phyloP scores from a whole-genome alignment of 371 early-diverging fungal species.

The Circinella umbellata region DNA sequence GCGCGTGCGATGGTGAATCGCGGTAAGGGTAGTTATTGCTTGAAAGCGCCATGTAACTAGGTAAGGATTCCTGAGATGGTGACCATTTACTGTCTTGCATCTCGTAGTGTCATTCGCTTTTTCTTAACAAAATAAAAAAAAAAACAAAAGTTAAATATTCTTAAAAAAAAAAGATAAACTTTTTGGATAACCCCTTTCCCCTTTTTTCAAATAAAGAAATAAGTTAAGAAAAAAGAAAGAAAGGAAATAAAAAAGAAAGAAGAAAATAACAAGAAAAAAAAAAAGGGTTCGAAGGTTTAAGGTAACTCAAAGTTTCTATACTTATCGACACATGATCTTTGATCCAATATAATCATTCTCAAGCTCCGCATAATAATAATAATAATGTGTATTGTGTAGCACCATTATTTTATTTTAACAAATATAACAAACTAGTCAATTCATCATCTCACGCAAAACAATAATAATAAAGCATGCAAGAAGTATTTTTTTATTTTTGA shows the following conservation, averaged over 20 bases:
- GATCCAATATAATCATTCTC: constrained; percentile 1
- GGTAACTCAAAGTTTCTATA: constrained; percentile 9
- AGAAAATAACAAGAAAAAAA: not conserved
- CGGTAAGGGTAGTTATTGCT: constrained; percentile 20
- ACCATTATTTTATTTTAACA: too few relatives aligned
- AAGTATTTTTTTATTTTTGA: too few relatives aligned
- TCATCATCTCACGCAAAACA: too few relatives aligned
- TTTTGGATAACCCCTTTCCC: too few relatives aligned
- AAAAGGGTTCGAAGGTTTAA: not conserved
- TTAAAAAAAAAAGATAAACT: constrained; percentile 10
- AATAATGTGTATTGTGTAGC: not conserved
- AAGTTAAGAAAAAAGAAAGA: constrained; percentile 14
- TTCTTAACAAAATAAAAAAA: not conserved
- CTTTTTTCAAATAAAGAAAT: constrained; percentile 3
- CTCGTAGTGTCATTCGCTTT: constrained; percentile 7
- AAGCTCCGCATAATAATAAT: constrained; percentile 1
- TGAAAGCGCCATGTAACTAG: constrained; percentile 22
- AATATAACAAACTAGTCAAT: too few relatives aligned
- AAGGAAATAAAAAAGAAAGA: not conserved
- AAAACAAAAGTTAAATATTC: not conserved
- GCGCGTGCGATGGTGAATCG: constrained; percentile 15
- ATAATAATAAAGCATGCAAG: too few relatives aligned
- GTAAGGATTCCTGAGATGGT: constrained; percentile 25
- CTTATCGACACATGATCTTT: constrained; percentile 7
- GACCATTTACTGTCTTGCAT: constrained; percentile 34